These are phyloP conservation scores for Tulasnella sp. DNA, from an alignment of 768 basidiomycete genomes.

Conservation along the genomic window DNA sequence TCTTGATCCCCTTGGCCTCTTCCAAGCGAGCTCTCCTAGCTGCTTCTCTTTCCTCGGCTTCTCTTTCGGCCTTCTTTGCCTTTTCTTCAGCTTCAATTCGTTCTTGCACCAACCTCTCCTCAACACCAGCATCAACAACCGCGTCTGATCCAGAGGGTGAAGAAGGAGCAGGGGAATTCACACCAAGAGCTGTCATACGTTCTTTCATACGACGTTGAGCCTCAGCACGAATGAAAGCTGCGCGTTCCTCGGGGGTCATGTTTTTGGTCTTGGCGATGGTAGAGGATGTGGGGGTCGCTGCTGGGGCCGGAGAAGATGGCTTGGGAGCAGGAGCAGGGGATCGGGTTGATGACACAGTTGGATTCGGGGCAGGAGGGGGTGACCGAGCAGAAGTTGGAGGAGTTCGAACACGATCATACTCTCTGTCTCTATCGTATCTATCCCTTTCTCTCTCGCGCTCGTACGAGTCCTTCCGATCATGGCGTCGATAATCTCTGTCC, in stretches of 20 bases:
- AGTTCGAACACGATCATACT: slow-evolving; percentile 19
- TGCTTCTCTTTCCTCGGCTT: slow-evolving; percentile 67
- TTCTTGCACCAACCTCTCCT: slow-evolving; percentile 73
- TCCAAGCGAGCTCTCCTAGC: slow-evolving; percentile 60
- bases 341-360: slow-evolving; percentile 25
- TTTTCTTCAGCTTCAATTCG: slow-evolving; percentile 87
- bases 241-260: slow-evolving; percentile 77
- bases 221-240: slow-evolving; percentile 62
- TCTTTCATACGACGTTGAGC: slow-evolving; percentile 73
- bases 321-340: slow-evolving; percentile 28
- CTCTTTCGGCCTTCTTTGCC: slow-evolving; percentile 58
- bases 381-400: slow-evolving; percentile 31
- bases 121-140: slow-evolving; percentile 61
- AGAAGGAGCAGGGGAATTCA: slow-evolving; percentile 36
- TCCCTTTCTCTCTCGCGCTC: slow-evolving; percentile 31
- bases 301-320: slow-evolving; percentile 29
- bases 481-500: slow-evolving; percentile 27
- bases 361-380: slow-evolving; percentile 31
- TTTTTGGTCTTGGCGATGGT: slow-evolving; percentile 49
- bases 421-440: slow-evolving; percentile 29
- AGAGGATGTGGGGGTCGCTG: slow-evolving; percentile 27
- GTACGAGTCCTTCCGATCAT: slow-evolving; percentile 26
- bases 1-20: slow-evolving; percentile 42
- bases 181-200: slow-evolving; percentile 73
- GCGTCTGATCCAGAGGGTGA: slow-evolving; percentile 25